Conservation (phyloP, 2,329 filamentous ascomycete genomes). For the Trichoderma koningiopsis region DNA sequence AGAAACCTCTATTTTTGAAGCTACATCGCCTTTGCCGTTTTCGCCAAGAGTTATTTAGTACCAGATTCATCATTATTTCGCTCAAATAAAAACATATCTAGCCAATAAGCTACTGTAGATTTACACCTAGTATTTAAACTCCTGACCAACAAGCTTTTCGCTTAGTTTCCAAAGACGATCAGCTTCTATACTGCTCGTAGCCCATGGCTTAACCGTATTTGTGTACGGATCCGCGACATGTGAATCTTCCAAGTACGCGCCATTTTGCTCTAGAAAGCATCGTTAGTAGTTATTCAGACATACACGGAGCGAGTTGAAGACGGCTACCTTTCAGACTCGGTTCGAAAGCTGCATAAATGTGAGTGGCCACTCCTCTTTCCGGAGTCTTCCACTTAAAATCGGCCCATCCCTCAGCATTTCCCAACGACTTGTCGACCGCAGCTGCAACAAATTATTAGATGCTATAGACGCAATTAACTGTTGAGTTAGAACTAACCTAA, state of each 20-base stretch:
- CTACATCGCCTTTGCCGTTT: too few species aligned
- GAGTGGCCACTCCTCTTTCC: slow-evolving; percentile 1
- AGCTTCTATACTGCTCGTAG: not conserved
- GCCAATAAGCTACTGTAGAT: too few species aligned
- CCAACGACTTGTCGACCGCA: not conserved
- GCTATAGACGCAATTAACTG: not conserved
- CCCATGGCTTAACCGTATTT: slow-evolving; percentile 17
- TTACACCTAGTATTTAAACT: not conserved
- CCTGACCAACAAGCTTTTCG: slow-evolving; percentile 14
- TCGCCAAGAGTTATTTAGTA: too few species aligned
- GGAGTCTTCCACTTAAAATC: not conserved
- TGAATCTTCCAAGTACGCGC: slow-evolving; percentile 8
- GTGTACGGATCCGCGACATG: slow-evolving; percentile 5
- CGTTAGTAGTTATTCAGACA: not conserved
- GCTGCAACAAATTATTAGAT: not conserved
- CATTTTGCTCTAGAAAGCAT: not conserved
- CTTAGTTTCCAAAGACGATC: slow-evolving; percentile 21
- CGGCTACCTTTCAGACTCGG: not conserved
- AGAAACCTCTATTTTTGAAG: too few species aligned
- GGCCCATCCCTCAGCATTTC: slow-evolving; percentile 7
- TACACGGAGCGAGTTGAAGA: not conserved
- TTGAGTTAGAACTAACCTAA: not conserved
- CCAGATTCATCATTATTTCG: too few species aligned
- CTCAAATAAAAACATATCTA: too few species aligned
- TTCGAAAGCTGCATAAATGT: slow-evolving; percentile 20